Base-by-base conservation (phyloP, 208 protist genomes). In the Trypanosoma platydactyli region DNA sequence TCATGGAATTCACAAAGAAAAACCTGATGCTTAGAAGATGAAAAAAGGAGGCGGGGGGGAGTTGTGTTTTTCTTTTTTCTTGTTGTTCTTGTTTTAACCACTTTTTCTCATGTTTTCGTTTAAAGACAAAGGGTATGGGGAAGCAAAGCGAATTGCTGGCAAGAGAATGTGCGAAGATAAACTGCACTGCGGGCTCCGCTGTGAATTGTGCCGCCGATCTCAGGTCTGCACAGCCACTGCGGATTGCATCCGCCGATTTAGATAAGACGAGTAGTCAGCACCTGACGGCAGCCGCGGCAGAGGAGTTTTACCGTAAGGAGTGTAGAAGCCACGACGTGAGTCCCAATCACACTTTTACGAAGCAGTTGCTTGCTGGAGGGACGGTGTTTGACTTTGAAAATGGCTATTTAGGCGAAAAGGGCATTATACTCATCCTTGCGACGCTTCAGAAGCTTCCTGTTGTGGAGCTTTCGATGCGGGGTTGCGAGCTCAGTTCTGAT, bases 331-430 rank as follows among this genome's bases (percentile, higher is more conserved):
- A 76, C 12, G 68, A 66, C 12, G 25, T 79, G 15, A 69, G 73
- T 41, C 25, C 59, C 4, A 85, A 85, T 64, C 76, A 79, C 38
- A 81, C 79, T 6, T 93, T 93, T 67, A 18, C 86, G n/a, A 80
- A 81, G 42, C 80, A 88, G 50, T 42, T 95, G 16, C 55, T 75
- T 16, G 58, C 66, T 1, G 83, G 76, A 38, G 66, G 69, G 1
- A 70, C 75, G 13, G 55, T 87, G 20, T 85, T 93, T 54, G 59
- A 89, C 53, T 92, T 95, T 59, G 76, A 86, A 45, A 83, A 93
- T 63, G 83, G 82, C 42, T 95, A 95, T 69, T 66, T 95, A 18
- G 90, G 90, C 3, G 86, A 78, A 5, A 74, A 76, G 13, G 90
- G 90, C 18, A 88, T 93, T 35, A 52, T 80, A 0, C 79, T 86